Evolutionary conservation across 176 grass and related monocot species (phyloP).

Genomic region (Poa pratensis): DNA sequence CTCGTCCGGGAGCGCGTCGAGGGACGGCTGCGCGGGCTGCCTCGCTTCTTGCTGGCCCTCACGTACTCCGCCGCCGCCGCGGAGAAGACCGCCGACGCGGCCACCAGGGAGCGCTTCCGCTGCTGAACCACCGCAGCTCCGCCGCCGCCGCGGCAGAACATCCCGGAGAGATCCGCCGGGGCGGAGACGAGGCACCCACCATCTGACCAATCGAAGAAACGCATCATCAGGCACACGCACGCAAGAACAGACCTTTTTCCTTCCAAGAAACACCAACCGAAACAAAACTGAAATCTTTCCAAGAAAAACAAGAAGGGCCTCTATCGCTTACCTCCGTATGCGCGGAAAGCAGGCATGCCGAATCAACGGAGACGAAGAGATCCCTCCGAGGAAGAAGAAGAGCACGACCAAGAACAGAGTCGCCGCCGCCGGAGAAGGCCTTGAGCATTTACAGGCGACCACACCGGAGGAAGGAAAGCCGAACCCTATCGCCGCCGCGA

Average conservation of each 20-base stretch:
- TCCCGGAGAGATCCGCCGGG: slow-evolving; percentile 38
- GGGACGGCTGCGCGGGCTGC: slow-evolving; percentile 49
- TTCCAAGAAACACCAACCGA: not conserved
- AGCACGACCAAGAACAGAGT: slow-evolving; percentile 11
- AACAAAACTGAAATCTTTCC: not conserved
- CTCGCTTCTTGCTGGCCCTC: slow-evolving; percentile 46
- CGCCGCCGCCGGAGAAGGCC: slow-evolving; percentile 32
- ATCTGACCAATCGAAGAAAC: slow-evolving; percentile 39
- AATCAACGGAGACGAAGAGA: slow-evolving; percentile 6
- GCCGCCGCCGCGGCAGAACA: slow-evolving; percentile 45
- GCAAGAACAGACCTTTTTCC: not conserved
- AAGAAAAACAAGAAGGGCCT: not conserved
- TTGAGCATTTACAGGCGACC: slow-evolving; percentile 64
- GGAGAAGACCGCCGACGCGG: slow-evolving; percentile 44
- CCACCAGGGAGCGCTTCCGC: slow-evolving; percentile 59
- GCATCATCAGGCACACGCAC: not conserved
- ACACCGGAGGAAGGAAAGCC: not conserved
- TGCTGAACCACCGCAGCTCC: slow-evolving; percentile 25
- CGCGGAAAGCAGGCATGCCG: slow-evolving; percentile 62
- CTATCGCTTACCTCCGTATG: slow-evolving; percentile 57
- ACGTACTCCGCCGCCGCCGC: slow-evolving; percentile 43
- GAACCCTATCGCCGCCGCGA: slow-evolving; percentile 63
- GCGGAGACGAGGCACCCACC: slow-evolving; percentile 61
- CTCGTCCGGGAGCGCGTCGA: slow-evolving; percentile 83
- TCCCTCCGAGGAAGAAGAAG: slow-evolving; percentile 33